A percentile compares a stretch with the other conserved stretches of the same genome.
phyloP scores from a whole-genome alignment of 2,329 filamentous ascomycete genomes.

The Ophiocordyceps robertsii region DNA sequence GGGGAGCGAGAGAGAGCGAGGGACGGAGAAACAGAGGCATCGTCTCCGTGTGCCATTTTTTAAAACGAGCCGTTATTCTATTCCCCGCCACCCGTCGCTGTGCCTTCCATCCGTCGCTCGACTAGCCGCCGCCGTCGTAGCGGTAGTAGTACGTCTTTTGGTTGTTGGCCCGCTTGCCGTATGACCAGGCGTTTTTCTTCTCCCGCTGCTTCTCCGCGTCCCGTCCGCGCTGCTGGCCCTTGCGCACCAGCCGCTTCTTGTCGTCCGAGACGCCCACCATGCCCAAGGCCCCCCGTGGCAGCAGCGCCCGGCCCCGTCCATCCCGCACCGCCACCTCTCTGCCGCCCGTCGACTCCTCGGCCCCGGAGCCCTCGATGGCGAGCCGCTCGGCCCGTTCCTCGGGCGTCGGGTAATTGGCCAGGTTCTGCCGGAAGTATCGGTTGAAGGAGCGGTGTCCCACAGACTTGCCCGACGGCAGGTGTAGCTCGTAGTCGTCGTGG shows the following conservation, averaged over 20 bases:
- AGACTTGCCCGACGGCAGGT: constrained; percentile 77
- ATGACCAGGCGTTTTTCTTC: constrained; percentile 52
- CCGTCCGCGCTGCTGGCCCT: constrained; percentile 54
- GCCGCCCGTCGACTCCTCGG: constrained; percentile 14
- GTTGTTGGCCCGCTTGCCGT: constrained; percentile 63
- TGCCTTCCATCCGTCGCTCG: neutral
- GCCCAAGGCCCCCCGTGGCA: constrained; percentile 59
- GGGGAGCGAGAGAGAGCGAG: too few species aligned
- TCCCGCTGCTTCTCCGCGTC: constrained; percentile 49
- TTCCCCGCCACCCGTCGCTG: neutral
- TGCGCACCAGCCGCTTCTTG: constrained; percentile 56
- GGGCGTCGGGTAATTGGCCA: constrained; percentile 67
- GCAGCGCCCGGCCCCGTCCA: constrained; percentile 38
- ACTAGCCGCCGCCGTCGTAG: constrained; percentile 29
- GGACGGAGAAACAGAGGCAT: too few species aligned
- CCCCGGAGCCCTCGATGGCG: constrained; percentile 36
- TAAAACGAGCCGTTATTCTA: neutral
- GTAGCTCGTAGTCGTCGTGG: constrained; percentile 85
- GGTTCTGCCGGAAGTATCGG: constrained; percentile 85
- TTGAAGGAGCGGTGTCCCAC: constrained; percentile 83
- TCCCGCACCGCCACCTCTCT: constrained; percentile 4
- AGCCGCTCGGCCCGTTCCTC: constrained; percentile 62
- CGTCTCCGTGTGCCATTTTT: neutral
- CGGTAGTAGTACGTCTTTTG: constrained; percentile 51
- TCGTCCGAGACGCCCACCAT: constrained; percentile 66